Evolutionary conservation across 257 asterid species (phyloP).

Genomic region (Cynanchum wilfordii): DNA sequence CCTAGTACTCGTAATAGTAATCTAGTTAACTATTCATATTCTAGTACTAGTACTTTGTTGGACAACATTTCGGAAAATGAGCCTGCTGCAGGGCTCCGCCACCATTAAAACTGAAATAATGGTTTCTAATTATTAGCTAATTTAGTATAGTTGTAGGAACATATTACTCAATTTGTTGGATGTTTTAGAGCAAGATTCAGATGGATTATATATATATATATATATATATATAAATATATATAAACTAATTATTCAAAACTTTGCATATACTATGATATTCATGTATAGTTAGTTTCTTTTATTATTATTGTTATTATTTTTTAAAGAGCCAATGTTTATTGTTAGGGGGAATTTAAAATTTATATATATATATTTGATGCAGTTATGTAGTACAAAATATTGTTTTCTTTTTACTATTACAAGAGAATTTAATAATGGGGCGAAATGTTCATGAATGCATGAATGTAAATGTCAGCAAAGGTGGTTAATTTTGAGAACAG

Average conservation of each 20-base stretch:
- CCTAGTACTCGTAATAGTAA: not conserved
- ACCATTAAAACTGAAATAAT: not conserved
- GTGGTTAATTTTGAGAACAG: conserved; percentile 10
- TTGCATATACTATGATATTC: not conserved
- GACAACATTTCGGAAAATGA: conserved; percentile 4
- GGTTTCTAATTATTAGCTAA: no score
- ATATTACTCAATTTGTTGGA: not conserved
- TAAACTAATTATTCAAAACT: no score
- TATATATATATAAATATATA: no score
- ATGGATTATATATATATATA: no score
- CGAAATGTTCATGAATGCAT: conserved; percentile 14
- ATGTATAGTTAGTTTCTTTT: not conserved
- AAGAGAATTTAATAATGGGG: not conserved
- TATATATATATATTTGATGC: no score
- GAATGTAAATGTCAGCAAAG: conserved; percentile 16
- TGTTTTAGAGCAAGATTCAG: not conserved
- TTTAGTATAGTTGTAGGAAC: no score
- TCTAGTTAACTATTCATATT: not conserved
- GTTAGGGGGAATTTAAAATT: no score
- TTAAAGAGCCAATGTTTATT: no score
- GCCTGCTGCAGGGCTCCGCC: not conserved
- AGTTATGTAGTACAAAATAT: not conserved
- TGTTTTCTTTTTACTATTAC: not conserved
- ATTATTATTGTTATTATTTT: not conserved
- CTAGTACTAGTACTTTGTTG: not conserved